Percentiles rank a stretch among this genome's conserved stretches.
Evolutionary conservation across 306 rosid genomes (phyloP).

Genomic region (Citrullus colocynthis): DNA sequence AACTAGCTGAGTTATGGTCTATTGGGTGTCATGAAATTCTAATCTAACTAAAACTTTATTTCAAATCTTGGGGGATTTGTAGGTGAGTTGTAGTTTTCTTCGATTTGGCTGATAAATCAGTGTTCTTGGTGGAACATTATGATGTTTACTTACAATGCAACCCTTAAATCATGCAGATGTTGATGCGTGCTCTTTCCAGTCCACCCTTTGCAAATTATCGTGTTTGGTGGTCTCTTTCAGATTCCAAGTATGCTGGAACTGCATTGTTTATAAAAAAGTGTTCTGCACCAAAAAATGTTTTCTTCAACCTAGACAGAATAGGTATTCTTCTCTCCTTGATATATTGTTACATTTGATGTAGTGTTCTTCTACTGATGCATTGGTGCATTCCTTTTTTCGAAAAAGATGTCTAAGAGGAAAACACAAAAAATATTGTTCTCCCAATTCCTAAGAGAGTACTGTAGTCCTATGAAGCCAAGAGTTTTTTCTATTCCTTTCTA

Average conservation of each 20-base stretch:
- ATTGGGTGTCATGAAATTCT: not conserved
- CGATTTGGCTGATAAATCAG: not conserved
- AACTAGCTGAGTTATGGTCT: not conserved
- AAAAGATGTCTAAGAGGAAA: not conserved
- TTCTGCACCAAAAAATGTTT: conserved; percentile 55
- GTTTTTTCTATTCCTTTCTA: not conserved
- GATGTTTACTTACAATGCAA: conserved; percentile 6
- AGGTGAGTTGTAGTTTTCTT: not conserved
- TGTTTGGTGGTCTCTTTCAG: conserved; percentile 97
- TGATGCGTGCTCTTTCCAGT: conserved; percentile 78
- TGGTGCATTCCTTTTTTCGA: not conserved
- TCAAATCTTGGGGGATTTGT: not conserved
- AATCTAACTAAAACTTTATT: not conserved
- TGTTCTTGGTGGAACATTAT: not conserved
- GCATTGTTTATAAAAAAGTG: conserved; percentile 77
- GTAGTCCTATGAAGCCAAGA: not conserved
- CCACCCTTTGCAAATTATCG: conserved; percentile 66
- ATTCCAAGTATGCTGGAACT: conserved; percentile 95
- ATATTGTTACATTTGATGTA: not conserved
- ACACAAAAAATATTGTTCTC: not conserved
- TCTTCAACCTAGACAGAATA: conserved; percentile 77
- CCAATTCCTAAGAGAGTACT: not conserved
- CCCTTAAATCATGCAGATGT: conserved; percentile 37
- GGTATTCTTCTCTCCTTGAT: conserved; percentile 28
- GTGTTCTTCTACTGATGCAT: not conserved